Conservation (phyloP, 257 asterid genomes). For the Linderniella brevidens region DNA sequence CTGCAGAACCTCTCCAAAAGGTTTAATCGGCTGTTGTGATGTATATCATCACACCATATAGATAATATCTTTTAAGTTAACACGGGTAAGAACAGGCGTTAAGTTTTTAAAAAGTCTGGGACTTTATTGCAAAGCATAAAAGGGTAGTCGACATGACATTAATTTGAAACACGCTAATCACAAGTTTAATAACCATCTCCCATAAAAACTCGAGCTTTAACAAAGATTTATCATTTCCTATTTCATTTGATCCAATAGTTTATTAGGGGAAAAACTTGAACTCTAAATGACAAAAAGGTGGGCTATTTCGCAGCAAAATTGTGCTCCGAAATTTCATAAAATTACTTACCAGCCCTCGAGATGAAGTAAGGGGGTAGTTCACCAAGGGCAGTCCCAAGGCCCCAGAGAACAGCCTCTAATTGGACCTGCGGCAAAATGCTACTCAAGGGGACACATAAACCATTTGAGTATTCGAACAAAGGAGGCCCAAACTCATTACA, state of each 20-base stretch:
- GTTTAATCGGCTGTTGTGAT: too few species aligned
- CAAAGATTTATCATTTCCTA: too few species aligned
- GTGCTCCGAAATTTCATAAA: neutral
- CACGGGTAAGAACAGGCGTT: neutral
- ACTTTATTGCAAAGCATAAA: neutral
- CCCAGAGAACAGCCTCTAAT: constrained; percentile 85
- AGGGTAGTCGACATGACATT: neutral
- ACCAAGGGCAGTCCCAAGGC: constrained; percentile 91
- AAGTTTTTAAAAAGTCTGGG: neutral
- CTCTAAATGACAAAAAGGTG: neutral
- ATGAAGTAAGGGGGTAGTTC: constrained; percentile 96
- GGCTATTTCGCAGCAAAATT: too few species aligned
- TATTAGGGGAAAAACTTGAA: too few species aligned
- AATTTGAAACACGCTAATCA: neutral
- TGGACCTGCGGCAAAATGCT: constrained; percentile 85
- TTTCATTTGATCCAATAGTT: too few species aligned
- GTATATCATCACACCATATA: too few species aligned
- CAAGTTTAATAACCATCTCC: too few species aligned
- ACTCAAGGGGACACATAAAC: constrained; percentile 56
- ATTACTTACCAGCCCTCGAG: constrained; percentile 74
- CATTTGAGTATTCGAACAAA: constrained; percentile 34
- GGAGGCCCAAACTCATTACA: constrained; percentile 76
- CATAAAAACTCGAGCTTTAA: too few species aligned
- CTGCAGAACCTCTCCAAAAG: too few species aligned
- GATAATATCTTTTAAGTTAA: neutral